phyloP scores from a whole-genome alignment of 306 rosid species.

The Glycyrrhiza uralensis region DNA sequence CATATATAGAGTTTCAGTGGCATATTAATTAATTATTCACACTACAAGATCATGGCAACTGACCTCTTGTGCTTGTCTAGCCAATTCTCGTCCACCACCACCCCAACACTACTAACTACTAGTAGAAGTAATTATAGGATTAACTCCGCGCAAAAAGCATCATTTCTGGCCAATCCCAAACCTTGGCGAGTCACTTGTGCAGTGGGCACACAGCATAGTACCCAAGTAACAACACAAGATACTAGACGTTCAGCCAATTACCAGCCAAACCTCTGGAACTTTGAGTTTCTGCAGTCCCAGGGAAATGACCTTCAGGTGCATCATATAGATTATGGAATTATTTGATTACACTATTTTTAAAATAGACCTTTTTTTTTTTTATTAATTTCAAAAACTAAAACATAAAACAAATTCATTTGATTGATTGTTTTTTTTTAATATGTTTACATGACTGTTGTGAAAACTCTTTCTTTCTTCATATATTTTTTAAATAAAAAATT shows the following conservation, averaged over 20 bases:
- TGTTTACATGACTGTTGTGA: too few species aligned
- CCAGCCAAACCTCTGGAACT: conserved; percentile 22
- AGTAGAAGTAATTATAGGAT: background rate
- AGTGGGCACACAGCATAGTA: background rate
- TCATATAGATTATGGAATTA: too few species aligned
- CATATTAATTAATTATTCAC: too few species aligned
- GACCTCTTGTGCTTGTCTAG: background rate
- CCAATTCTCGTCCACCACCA: background rate
- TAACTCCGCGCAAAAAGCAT: background rate
- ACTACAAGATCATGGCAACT: background rate
- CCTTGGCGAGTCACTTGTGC: background rate
- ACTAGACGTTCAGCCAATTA: conserved; percentile 23
- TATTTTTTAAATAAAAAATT: too few species aligned
- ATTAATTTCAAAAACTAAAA: too few species aligned
- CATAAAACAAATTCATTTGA: too few species aligned
- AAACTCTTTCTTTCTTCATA: too few species aligned
- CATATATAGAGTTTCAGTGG: too few species aligned
- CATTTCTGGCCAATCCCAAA: background rate
- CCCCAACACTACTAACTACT: background rate
- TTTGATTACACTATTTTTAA: too few species aligned
- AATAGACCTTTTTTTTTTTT: too few species aligned
- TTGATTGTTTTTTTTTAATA: too few species aligned
- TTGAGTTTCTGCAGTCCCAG: background rate
- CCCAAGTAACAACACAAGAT: background rate
- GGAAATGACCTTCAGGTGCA: background rate